Conservation (phyloP, 2,329 filamentous ascomycete species). For the Sporothrix inflata region DNA sequence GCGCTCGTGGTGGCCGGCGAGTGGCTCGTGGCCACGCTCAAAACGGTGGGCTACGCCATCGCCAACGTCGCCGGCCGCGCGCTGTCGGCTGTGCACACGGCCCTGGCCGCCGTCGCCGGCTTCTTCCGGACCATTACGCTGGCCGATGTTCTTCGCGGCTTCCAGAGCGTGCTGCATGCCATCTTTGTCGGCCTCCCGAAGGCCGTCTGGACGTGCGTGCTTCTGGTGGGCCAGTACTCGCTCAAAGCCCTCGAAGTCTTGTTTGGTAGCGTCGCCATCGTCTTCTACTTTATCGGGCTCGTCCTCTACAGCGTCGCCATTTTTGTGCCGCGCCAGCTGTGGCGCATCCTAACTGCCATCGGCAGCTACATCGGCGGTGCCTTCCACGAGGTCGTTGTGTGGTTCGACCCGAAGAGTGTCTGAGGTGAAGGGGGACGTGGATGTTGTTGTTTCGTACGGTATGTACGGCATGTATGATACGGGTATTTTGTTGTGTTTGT, state of each 20-base stretch:
- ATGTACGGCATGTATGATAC: not conserved
- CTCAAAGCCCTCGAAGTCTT: constrained; percentile 39
- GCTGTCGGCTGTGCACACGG: constrained; percentile 45
- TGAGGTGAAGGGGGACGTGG: not conserved
- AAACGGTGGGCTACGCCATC: constrained; percentile 36
- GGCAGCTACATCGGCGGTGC: not conserved
- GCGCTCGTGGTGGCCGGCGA: not conserved
- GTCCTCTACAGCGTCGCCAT: not conserved
- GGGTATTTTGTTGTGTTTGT: no score
- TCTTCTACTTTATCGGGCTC: constrained; percentile 33
- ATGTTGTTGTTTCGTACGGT: not conserved
- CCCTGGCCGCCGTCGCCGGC: constrained; percentile 40
- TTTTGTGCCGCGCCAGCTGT: constrained; percentile 26
- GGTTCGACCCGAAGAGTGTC: constrained; percentile 26
- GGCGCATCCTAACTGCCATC: constrained; percentile 16
- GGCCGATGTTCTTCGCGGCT: constrained; percentile 46
- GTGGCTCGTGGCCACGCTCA: not conserved
- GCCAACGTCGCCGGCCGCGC: constrained; percentile 37
- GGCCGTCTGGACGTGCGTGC: constrained; percentile 37
- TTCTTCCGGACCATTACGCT: constrained; percentile 45
- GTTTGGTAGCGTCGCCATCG: constrained; percentile 40
- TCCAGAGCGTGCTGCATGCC: constrained; percentile 38
- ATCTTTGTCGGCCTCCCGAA: constrained; percentile 37
- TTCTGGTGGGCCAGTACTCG: constrained; percentile 35
- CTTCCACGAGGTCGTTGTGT: constrained; percentile 23